Base-by-base conservation (phyloP, 352 stramenopile species). In the Phytophthora cryptogea region DNA sequence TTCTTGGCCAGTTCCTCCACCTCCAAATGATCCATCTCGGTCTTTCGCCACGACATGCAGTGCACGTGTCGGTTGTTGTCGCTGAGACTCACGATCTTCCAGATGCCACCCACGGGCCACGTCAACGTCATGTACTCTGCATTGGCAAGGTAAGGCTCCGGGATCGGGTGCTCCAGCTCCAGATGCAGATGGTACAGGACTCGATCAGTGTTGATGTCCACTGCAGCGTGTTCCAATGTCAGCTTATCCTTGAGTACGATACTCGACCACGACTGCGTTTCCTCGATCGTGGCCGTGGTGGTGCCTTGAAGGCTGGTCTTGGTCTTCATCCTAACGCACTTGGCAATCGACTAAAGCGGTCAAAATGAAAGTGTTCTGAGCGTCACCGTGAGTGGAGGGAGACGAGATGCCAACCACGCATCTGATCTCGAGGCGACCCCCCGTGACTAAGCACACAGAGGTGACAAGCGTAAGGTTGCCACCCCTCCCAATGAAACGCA, bases 61-160 rank as follows among this genome's bases (percentile, higher is more conserved):
- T 65, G 48, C 14, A 85, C 53, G 1, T 54, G 50, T 4, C 63
- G 59, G 40, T 72, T 69, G 54, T 70, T 68, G 16, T 65, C 45
- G 8, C 59, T 64, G 7, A 73, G 33, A 23, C 52, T 48, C 36
- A 68, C 57, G 55, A 88, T 80, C 55, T 78, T 73, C 78, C 75
- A 88, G 41, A 88, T 71, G 28, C 75, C 78, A 6, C 75, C 75
- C 20, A 82, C 59, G 1, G 72, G 75, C 70, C 73, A 83, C 20
- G 69, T 69, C 32, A 88, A 56, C 33, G 70, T 78, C 20, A 88
- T 28, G 36, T 71, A 85, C 52, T 80, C 66, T 3, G 54, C 56
- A 66, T 82, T 66, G 11, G 63, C 46, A 5, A 74, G 55, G 17
- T 72, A 66, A 2, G 64, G 4, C 8, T 54, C 32, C 2, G 78